Percentiles rank a stretch among this genome's conserved stretches.
phyloP scores from a whole-genome alignment of 2,329 filamentous ascomycete genomes.

The Penicillium sp. region DNA sequence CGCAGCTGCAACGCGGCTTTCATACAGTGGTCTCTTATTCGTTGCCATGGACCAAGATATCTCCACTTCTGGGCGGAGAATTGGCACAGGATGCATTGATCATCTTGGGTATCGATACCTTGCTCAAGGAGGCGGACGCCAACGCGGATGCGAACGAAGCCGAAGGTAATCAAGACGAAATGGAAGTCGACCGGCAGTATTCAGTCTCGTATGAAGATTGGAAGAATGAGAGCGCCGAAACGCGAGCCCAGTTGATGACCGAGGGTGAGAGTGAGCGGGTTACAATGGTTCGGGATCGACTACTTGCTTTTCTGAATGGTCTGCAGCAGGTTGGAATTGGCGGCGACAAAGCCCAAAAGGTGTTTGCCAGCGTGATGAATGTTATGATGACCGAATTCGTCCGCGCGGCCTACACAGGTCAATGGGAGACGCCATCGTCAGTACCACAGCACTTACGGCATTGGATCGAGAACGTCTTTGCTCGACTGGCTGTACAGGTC shows the following conservation, averaged over 20 bases:
- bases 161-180: constrained; percentile 30
- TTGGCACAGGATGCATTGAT: constrained; percentile 47
- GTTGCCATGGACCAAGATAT: constrained; percentile 45
- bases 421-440: constrained; percentile 56
- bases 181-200: constrained; percentile 41
- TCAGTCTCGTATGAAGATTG: constrained; percentile 43
- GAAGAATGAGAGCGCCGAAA: constrained; percentile 32
- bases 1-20: constrained; percentile 45
- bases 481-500: constrained; percentile 53
- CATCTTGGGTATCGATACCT: constrained; percentile 44
- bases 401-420: constrained; percentile 56
- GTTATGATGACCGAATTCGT: constrained; percentile 59
- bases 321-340: constrained; percentile 58
- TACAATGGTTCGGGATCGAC: constrained; percentile 33
- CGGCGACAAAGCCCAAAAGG: constrained; percentile 55
- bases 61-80: constrained; percentile 47
- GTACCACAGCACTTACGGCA: constrained; percentile 52
- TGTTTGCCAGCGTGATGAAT: constrained; percentile 61
- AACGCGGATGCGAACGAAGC: constrained; percentile 17
- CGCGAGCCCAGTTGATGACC: constrained; percentile 35
- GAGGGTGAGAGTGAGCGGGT: constrained; percentile 33
- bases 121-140: constrained; percentile 23
- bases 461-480: constrained; percentile 60
- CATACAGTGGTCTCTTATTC: constrained; percentile 52
- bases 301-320: constrained; percentile 45